Evolutionary conservation across 192 early-diverging fungal species (phyloP).

Genomic region (Backusella australiensis): DNA sequence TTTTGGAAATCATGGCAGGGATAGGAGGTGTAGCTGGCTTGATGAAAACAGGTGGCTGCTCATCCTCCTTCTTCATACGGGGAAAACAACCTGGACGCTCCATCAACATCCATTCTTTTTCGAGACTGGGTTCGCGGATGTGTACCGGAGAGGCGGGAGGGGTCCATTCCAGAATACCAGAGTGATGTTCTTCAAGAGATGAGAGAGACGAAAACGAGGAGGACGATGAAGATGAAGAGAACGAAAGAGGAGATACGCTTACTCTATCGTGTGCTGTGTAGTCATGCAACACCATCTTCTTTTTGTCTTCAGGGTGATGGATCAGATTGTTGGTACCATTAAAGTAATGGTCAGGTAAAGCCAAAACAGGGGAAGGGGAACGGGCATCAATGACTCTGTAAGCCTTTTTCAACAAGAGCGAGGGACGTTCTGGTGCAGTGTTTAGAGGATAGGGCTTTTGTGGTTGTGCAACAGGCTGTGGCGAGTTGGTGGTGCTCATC

Average conservation of each 20-base stretch:
- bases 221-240: conserved; percentile 3
- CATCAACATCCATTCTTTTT: neutral
- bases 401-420: conserved; percentile 1
- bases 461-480: neutral
- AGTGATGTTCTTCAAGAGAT: neutral
- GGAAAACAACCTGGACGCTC: conserved; percentile 8
- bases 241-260: neutral
- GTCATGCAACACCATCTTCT: neutral
- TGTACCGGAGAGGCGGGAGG: conserved; percentile 2
- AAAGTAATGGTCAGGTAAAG: neutral
- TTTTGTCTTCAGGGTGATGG: neutral
- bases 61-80: neutral
- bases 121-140: neutral
- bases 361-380: neutral
- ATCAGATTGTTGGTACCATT: conserved; percentile 1
- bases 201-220: conserved; percentile 14
- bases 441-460: neutral
- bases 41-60: neutral
- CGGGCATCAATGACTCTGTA: neutral
- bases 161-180: neutral
- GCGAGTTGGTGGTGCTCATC: neutral
- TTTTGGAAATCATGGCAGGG: neutral
- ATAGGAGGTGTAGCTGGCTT: neutral
- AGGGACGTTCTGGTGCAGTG: neutral
- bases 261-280: neutral